phyloP scores from a whole-genome alignment of 176 grass and related monocot species.

The Neostapfia colusana region DNA sequence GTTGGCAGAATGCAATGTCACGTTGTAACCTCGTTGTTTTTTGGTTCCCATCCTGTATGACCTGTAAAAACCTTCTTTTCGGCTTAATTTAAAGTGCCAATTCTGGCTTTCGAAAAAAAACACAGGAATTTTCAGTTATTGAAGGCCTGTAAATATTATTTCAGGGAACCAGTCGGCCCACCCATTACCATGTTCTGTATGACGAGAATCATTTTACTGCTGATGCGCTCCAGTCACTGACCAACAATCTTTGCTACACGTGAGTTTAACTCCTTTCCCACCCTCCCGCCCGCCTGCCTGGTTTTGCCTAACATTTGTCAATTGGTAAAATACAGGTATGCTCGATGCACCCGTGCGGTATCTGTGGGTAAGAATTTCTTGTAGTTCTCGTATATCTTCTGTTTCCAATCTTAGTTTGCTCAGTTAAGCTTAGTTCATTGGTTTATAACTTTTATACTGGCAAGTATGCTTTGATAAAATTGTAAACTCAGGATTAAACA shows the following conservation, averaged over 20 bases:
- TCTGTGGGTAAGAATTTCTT: slow-evolving; percentile 59
- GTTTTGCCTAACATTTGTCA: background rate
- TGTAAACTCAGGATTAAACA: background rate
- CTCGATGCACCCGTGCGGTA: slow-evolving; percentile 81
- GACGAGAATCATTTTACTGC: slow-evolving; percentile 77
- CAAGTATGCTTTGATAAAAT: background rate
- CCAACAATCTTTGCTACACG: slow-evolving; percentile 93
- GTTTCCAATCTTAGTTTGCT: slow-evolving; percentile 11
- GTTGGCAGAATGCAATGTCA: no score
- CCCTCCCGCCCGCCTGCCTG: background rate
- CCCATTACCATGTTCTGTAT: slow-evolving; percentile 77
- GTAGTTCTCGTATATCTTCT: background rate
- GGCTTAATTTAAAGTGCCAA: no score
- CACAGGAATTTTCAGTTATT: background rate
- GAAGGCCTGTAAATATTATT: background rate
- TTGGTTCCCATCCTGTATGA: no score
- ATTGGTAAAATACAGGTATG: slow-evolving; percentile 60
- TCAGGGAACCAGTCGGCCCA: slow-evolving; percentile 78
- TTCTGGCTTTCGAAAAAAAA: no score
- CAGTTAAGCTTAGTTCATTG: background rate
- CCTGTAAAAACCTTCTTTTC: no score
- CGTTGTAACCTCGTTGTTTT: no score
- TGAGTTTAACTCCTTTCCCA: slow-evolving; percentile 28
- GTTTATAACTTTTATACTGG: background rate
- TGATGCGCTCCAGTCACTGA: slow-evolving; percentile 67